Conservation (phyloP, 2,329 filamentous ascomycete species). For the Pyricularia grisea region DNA sequence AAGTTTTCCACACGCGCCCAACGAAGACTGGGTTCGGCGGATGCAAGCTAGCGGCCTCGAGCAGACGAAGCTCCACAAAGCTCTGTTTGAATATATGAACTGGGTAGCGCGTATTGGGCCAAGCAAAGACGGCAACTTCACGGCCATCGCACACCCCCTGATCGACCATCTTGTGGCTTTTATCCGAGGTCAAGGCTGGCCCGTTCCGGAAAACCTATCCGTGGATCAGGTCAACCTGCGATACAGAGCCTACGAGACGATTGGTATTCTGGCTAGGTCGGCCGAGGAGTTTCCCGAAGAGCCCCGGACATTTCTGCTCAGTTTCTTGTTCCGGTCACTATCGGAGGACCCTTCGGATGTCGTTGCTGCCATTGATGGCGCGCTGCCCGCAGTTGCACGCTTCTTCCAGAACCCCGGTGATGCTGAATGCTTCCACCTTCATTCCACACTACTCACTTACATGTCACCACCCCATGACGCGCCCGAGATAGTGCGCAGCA, state of each 20-base stretch:
- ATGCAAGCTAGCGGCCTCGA: constrained; percentile 47
- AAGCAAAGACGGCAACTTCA: constrained; percentile 16
- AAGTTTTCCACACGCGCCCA: constrained; percentile 4
- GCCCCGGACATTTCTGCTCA: constrained; percentile 36
- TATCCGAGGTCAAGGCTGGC: constrained; percentile 78
- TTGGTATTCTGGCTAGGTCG: constrained; percentile 68
- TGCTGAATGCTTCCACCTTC: constrained; percentile 25
- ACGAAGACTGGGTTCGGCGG: constrained; percentile 9
- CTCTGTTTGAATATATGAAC: constrained; percentile 77
- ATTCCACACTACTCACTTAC: constrained; percentile 55
- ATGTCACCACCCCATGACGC: constrained; percentile 43
- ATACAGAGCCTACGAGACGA: constrained; percentile 79
- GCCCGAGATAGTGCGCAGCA: constrained; percentile 53
- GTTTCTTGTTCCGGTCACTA: constrained; percentile 78
- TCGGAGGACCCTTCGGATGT: constrained; percentile 71
- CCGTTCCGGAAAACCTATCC: constrained; percentile 37
- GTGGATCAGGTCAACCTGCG: constrained; percentile 57
- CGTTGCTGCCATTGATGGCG: constrained; percentile 81
- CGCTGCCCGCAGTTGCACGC: constrained; percentile 62
- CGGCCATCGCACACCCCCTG: constrained; percentile 30
- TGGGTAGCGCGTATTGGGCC: constrained; percentile 75
- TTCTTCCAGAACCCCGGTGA: constrained; percentile 24
- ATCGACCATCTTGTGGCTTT: constrained; percentile 63
- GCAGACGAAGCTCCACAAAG: constrained; percentile 67
- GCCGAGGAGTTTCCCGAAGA: constrained; percentile 33